These are phyloP conservation scores for Fomitopsis schrenkii DNA, from an alignment of 1,284 basidiomycete species.

Conservation along the genomic window DNA sequence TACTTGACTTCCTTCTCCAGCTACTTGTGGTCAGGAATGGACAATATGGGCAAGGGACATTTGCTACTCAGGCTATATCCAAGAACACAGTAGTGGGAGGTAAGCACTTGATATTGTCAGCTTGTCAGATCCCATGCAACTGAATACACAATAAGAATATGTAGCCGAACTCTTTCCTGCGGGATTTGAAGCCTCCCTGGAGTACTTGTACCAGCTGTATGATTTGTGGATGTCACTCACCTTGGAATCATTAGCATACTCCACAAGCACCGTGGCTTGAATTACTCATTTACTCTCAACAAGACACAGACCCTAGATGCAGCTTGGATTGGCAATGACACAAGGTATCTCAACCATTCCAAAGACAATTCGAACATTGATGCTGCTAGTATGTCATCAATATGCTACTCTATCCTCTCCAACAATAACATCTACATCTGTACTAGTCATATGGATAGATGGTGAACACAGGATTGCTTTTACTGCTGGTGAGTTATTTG, in stretches of 20 bases:
- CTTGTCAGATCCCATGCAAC: neutral
- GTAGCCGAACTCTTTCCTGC: conserved; percentile 36
- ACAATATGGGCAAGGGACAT: conserved; percentile 40
- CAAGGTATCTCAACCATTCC: conserved; percentile 59
- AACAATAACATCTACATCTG: neutral
- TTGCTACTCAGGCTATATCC: conserved; percentile 30
- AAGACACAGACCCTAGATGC: conserved; percentile 42
- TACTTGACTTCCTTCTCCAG: conserved; percentile 13
- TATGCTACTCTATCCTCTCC: neutral
- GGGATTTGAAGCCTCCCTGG: neutral
- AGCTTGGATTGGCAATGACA: conserved; percentile 47
- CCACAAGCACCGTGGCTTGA: conserved; percentile 38
- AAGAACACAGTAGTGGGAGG: conserved; percentile 35
- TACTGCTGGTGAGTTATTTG: conserved; percentile 37
- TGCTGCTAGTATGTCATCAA: conserved; percentile 36
- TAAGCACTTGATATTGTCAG: conserved; percentile 12
- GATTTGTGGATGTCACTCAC: neutral
- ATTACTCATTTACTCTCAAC: conserved; percentile 56
- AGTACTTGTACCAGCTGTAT: neutral
- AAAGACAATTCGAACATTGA: conserved; percentile 35
- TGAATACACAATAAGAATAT: conserved; percentile 34
- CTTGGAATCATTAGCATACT: conserved; percentile 23
- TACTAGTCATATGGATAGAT: conserved; percentile 49
- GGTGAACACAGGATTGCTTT: conserved; percentile 58
- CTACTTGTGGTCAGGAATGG: conserved; percentile 31